These are phyloP conservation scores for Trichoderma breve DNA, from an alignment of 2,329 filamentous ascomycete genomes.

Conservation along the genomic window DNA sequence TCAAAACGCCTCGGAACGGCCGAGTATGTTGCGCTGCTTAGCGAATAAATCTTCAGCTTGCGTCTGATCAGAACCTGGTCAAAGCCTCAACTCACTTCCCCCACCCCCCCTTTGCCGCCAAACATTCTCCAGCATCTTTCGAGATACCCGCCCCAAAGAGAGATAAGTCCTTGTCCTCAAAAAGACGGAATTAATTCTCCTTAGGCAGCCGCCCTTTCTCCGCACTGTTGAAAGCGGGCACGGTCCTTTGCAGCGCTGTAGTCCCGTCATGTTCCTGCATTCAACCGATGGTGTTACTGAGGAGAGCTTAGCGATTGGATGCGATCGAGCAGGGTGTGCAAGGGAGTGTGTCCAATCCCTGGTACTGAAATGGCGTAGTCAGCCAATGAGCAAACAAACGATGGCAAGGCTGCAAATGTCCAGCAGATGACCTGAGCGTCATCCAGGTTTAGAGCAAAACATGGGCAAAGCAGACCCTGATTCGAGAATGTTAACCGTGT, in stretches of 20 bases:
- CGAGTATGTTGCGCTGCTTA: background rate
- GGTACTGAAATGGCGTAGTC: background rate
- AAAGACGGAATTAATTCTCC: background rate
- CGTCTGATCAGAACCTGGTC: background rate
- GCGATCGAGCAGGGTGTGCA: background rate
- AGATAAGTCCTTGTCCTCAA: background rate
- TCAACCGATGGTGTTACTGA: constrained; percentile 1
- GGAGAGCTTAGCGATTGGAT: constrained; percentile 16
- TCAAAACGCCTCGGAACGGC: background rate
- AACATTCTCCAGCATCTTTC: background rate
- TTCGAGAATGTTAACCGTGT: background rate
- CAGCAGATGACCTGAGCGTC: background rate
- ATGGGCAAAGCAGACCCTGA: background rate
- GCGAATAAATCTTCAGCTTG: background rate
- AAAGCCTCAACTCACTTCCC: background rate
- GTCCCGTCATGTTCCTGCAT: constrained; percentile 4
- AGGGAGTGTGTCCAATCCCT: background rate
- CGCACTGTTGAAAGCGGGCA: background rate
- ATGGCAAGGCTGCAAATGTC: background rate
- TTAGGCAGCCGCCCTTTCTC: background rate
- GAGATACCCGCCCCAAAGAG: background rate
- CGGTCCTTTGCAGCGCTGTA: background rate
- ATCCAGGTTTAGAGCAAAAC: background rate
- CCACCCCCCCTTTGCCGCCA: background rate
- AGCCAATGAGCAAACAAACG: constrained; percentile 1